These are phyloP conservation scores for Trichosporon asahii DNA, from an alignment of 1,284 basidiomycete species.

Conservation along the genomic window DNA sequence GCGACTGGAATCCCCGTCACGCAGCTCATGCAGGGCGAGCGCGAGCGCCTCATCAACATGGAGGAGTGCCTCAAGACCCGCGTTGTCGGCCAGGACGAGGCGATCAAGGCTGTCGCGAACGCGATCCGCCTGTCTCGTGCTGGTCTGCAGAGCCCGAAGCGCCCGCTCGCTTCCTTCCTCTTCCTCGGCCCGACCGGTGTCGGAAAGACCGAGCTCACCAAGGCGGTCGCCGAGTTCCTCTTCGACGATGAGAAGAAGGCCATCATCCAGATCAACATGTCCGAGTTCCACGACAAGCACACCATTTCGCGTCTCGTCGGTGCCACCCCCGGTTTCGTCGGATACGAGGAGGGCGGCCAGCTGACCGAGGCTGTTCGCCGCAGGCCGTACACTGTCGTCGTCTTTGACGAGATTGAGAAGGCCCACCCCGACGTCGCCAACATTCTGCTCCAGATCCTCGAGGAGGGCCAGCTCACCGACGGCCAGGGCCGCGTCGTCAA, in stretches of 20 bases:
- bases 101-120: conserved; percentile 73
- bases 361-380: conserved; percentile 82
- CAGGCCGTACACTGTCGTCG: conserved; percentile 57
- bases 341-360: conserved; percentile 79
- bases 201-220: conserved; percentile 79
- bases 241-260: conserved; percentile 83
- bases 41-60: conserved; percentile 89
- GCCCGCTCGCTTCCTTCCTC: conserved; percentile 86
- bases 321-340: conserved; percentile 87
- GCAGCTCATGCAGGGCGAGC: conserved; percentile 81
- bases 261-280: conserved; percentile 87
- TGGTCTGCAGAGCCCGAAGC: conserved; percentile 77
- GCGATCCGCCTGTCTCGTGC: conserved; percentile 87
- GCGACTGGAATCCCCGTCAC: conserved; percentile 88
- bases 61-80: conserved; percentile 70
- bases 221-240: conserved; percentile 77
- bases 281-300: conserved; percentile 86
- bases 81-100: conserved; percentile 85
- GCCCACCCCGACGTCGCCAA: conserved; percentile 85
- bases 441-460: conserved; percentile 86
- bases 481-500: conserved; percentile 46
- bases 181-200: conserved; percentile 77
- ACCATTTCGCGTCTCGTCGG: conserved; percentile 86
- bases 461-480: conserved; percentile 86
- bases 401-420: conserved; percentile 80